Evolutionary conservation across 1,139 yeast genomes (phyloP).

Genomic region (Saccharomyces hybrid): DNA sequence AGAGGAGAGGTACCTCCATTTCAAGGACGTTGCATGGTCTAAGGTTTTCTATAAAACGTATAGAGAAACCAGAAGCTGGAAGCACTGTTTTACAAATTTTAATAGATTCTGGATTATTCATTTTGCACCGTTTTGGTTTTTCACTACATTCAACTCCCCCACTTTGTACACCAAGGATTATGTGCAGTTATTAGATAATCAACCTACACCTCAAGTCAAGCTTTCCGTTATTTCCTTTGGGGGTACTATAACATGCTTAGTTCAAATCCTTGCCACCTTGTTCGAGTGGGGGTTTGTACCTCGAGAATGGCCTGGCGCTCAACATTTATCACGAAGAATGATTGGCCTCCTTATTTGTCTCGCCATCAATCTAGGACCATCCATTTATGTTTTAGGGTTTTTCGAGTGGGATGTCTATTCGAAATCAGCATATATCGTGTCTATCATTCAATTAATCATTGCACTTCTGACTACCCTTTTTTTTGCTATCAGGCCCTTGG

Average conservation of each 20-base stretch:
- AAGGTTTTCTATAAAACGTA: conserved; percentile 64
- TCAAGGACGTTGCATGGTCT: conserved; percentile 55
- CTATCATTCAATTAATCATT: conserved; percentile 51
- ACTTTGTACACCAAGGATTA: conserved; percentile 63
- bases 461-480: conserved; percentile 56
- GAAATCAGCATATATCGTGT: conserved; percentile 41
- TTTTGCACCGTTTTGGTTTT: conserved; percentile 71
- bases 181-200: conserved; percentile 48
- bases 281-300: conserved; percentile 64
- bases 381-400: conserved; percentile 50
- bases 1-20: conserved; percentile 39
- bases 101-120: conserved; percentile 82
- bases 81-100: conserved; percentile 68
- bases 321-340: conserved; percentile 40
- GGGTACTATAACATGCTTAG: conserved; percentile 58
- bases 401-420: conserved; percentile 48
- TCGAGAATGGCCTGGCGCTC: conserved; percentile 60
- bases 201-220: conserved; percentile 56
- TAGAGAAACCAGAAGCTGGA: conserved; percentile 67
- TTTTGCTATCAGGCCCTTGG: conserved; percentile 55
- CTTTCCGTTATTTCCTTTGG: conserved; percentile 63
- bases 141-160: conserved; percentile 70
- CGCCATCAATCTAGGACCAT: conserved; percentile 49
- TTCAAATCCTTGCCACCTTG: conserved; percentile 55
- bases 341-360: conserved; percentile 40